phyloP scores from a whole-genome alignment of 305 asterid species.

The Fraxinus albicans region DNA sequence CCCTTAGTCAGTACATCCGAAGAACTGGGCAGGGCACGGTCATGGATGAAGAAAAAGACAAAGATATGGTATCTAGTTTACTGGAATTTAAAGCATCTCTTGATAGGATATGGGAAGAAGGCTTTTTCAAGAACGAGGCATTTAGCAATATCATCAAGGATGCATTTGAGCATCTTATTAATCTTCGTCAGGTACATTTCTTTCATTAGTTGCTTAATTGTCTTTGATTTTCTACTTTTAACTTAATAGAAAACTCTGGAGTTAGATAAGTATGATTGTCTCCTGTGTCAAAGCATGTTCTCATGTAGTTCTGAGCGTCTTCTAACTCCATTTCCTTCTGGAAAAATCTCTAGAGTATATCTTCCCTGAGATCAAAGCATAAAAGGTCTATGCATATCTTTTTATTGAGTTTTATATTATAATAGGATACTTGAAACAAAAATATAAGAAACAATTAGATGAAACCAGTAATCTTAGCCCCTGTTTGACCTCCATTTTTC shows the following conservation, averaged over 20 bases:
- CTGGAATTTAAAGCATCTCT: slow-evolving; percentile 87
- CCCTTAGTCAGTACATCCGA: slow-evolving; percentile 81
- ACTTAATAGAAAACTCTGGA: neutral
- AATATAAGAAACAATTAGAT: neutral
- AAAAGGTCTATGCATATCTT: neutral
- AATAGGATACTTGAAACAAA: neutral
- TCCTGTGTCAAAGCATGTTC: neutral
- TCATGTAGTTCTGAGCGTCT: neutral
- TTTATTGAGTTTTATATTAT: neutral
- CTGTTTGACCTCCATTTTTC: neutral
- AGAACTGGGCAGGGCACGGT: slow-evolving; percentile 87
- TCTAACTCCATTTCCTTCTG: neutral
- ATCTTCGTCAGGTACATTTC: slow-evolving; percentile 82
- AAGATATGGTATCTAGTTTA: slow-evolving; percentile 88
- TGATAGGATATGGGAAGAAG: slow-evolving; percentile 91
- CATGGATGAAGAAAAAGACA: slow-evolving; percentile 97
- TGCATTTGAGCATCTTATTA: slow-evolving; percentile 92
- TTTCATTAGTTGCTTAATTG: neutral
- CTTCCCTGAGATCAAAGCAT: neutral
- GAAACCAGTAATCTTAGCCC: neutral
- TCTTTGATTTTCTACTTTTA: neutral
- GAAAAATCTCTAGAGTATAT: neutral
- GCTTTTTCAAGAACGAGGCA: slow-evolving; percentile 81
- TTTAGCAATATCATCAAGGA: slow-evolving; percentile 94
- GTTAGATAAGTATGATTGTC: neutral